These are phyloP conservation scores for Sarocladium oryzae DNA, from an alignment of 2,329 filamentous ascomycete genomes.

Conservation along the genomic window DNA sequence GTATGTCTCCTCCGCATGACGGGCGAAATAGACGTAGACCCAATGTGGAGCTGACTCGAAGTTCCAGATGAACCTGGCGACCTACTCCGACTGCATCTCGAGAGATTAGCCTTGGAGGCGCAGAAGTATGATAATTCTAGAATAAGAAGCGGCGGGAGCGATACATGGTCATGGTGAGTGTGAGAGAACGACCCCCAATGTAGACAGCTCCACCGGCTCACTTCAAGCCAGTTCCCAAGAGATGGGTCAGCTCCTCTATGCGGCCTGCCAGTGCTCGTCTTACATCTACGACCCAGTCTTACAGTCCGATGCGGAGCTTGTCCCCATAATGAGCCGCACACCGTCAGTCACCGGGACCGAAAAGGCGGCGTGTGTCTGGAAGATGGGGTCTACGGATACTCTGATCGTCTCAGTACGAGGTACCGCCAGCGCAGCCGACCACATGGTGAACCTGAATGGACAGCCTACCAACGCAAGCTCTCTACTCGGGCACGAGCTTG, in stretches of 20 bases:
- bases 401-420: slow-evolving; percentile 17
- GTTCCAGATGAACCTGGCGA: slow-evolving; percentile 17
- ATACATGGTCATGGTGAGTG: slow-evolving; percentile 13
- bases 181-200: too few species aligned
- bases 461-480: slow-evolving; percentile 3
- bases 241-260: slow-evolving; percentile 11
- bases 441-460: slow-evolving; percentile 19
- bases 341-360: slow-evolving; percentile 15
- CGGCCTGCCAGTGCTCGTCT: slow-evolving; percentile 17
- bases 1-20: too few species aligned
- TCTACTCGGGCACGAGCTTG: not conserved
- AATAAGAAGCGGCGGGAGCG: slow-evolving; percentile 4
- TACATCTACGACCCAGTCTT: slow-evolving; percentile 14
- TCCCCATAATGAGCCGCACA: slow-evolving; percentile 14
- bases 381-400: slow-evolving; percentile 10
- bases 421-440: slow-evolving; percentile 15
- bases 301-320: slow-evolving; percentile 11
- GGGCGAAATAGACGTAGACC: too few species aligned
- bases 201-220: not conserved
- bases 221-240: not conserved
- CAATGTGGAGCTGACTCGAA: too few species aligned
- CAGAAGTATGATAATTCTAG: slow-evolving; percentile 16
- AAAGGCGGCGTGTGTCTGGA: slow-evolving; percentile 19
- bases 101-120: slow-evolving; percentile 16
- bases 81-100: slow-evolving; percentile 16